phyloP scores from a whole-genome alignment of 2,329 filamentous ascomycete species.

The Arthrobotrys entomopaga region DNA sequence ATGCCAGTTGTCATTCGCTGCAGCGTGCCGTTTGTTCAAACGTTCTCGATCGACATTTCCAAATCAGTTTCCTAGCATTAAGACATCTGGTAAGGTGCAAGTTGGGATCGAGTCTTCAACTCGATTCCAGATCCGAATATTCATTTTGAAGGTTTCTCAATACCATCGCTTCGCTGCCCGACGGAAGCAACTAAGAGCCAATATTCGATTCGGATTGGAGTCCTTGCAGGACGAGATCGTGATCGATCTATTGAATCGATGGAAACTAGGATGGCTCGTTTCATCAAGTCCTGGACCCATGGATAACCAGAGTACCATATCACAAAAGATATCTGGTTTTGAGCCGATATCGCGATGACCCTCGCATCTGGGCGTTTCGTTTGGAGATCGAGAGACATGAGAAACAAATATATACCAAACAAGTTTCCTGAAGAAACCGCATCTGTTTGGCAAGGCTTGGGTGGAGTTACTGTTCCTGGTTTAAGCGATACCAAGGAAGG shows the following conservation, averaged over 20 bases:
- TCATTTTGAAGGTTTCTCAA: constrained; percentile 1
- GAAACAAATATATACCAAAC: constrained; percentile 51
- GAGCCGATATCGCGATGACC: not conserved
- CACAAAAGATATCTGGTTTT: not conserved
- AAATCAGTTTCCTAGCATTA: constrained; percentile 32
- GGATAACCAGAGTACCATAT: constrained; percentile 9
- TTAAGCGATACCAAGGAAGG: constrained; percentile 17
- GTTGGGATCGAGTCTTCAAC: constrained; percentile 21
- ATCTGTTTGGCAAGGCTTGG: constrained; percentile 1
- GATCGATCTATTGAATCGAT: constrained; percentile 34
- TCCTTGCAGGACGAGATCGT: not conserved
- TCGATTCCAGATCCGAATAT: constrained; percentile 4
- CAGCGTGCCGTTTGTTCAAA: constrained; percentile 21
- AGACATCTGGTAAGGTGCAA: constrained; percentile 31
- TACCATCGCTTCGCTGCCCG: not conserved
- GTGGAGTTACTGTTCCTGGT: constrained; percentile 23
- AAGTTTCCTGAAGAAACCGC: constrained; percentile 24
- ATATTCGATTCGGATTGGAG: not conserved
- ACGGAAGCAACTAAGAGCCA: constrained; percentile 6
- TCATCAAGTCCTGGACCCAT: constrained; percentile 10
- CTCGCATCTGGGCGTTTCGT: constrained; percentile 37
- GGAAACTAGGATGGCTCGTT: not conserved
- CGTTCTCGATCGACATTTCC: constrained; percentile 13
- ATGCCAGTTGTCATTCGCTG: constrained; percentile 27
- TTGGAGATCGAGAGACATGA: constrained; percentile 33